These are phyloP conservation scores for Schizonepeta tenuifolia DNA, from an alignment of 257 asterid species.

Conservation along the genomic window DNA sequence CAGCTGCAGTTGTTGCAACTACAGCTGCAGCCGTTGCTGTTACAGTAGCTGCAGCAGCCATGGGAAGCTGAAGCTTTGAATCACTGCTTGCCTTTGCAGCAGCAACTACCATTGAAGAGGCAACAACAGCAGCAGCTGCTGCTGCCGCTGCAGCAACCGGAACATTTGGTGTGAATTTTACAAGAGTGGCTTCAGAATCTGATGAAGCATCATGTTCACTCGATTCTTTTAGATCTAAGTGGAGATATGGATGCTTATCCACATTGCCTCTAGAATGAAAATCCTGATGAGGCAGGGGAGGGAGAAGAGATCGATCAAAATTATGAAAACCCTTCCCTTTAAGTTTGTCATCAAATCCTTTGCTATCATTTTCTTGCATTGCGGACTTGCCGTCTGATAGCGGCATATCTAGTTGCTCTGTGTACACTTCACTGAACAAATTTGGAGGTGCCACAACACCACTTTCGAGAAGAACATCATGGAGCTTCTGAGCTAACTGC, in stretches of 20 bases:
- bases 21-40: constrained; percentile 96
- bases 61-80: constrained; percentile 73
- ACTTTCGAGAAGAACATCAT: constrained; percentile 88
- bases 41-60: constrained; percentile 91
- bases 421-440: constrained; percentile 75
- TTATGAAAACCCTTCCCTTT: constrained; percentile 42
- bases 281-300: constrained; percentile 75
- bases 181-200: constrained; percentile 48
- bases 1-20: constrained; percentile 81
- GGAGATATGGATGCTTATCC: constrained; percentile 45
- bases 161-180: constrained; percentile 51
- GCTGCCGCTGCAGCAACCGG: constrained; percentile 91
- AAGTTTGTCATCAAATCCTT: constrained; percentile 40
- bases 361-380: constrained; percentile 48
- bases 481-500: constrained; percentile 91
- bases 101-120: constrained; percentile 92
- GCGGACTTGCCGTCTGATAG: constrained; percentile 46
- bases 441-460: constrained; percentile 96
- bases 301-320: constrained; percentile 56
- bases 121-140: constrained; percentile 92
- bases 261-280: constrained; percentile 47
- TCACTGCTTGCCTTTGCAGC: constrained; percentile 63
- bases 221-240: constrained; percentile 43
- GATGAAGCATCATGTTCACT: constrained; percentile 42
- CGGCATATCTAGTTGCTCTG: constrained; percentile 50